Evolutionary conservation across 768 basidiomycete species (phyloP).

Genomic region (Cystofilobasidium macerans): DNA sequence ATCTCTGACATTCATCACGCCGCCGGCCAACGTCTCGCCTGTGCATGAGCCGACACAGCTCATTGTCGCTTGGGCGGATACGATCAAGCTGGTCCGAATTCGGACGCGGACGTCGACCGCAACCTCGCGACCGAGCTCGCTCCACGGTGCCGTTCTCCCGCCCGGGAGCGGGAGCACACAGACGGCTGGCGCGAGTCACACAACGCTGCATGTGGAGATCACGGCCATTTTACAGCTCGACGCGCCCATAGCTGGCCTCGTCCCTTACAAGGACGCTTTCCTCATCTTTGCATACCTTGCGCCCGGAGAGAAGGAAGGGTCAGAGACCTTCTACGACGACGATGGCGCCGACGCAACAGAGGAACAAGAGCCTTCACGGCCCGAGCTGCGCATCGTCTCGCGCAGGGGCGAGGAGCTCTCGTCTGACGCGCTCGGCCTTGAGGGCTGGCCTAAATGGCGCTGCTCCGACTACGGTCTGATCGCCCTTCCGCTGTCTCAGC

Average conservation of each 20-base stretch:
- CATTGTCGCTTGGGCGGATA: constrained; percentile 74
- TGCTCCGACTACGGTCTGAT: constrained; percentile 84
- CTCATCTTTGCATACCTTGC: constrained; percentile 79
- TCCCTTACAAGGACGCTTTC: constrained; percentile 55
- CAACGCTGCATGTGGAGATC: constrained; percentile 62
- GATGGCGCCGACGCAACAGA: constrained; percentile 57
- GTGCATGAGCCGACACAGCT: constrained; percentile 73
- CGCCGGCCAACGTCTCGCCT: background rate
- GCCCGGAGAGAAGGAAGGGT: constrained; percentile 46
- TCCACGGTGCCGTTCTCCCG: constrained; percentile 10
- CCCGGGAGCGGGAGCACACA: constrained; percentile 3
- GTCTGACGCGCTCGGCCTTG: constrained; percentile 67
- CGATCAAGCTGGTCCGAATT: constrained; percentile 78
- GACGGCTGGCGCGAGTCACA: background rate
- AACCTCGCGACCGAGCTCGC: constrained; percentile 28
- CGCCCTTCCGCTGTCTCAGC: constrained; percentile 41
- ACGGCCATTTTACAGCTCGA: constrained; percentile 86
- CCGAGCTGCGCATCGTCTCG: constrained; percentile 85
- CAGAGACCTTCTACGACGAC: constrained; percentile 49
- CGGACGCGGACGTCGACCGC: constrained; percentile 27
- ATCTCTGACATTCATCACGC: constrained; percentile 57
- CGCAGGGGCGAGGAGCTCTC: constrained; percentile 77
- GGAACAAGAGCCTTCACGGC: constrained; percentile 79
- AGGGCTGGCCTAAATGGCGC: constrained; percentile 60
- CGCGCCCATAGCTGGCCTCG: constrained; percentile 86